Evolutionary conservation across 1,139 yeast genomes (phyloP).

Genomic region (Kazachstania sp.): DNA sequence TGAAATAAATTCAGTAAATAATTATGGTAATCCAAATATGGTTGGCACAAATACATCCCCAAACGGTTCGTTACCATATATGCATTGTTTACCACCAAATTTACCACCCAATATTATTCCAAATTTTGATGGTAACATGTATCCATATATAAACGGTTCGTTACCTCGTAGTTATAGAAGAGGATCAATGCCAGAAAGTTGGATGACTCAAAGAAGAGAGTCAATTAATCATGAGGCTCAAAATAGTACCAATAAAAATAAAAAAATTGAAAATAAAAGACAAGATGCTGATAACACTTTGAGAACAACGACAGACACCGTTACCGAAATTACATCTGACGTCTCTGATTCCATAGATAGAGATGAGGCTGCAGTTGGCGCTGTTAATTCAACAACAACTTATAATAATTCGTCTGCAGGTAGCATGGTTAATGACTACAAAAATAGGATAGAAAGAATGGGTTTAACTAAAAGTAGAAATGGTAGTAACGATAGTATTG

Average conservation of each 20-base stretch:
- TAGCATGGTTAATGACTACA: constrained; percentile 15
- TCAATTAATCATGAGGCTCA: background rate
- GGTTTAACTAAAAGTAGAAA: constrained; percentile 8
- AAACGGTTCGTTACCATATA: constrained; percentile 8
- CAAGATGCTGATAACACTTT: background rate
- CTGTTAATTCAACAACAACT: constrained; percentile 19
- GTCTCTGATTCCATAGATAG: constrained; percentile 17
- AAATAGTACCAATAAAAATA: background rate
- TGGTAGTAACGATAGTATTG: constrained; percentile 7
- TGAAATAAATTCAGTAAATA: constrained; percentile 9
- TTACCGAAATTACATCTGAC: constrained; percentile 16
- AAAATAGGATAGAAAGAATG: constrained; percentile 3
- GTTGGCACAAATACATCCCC: background rate
- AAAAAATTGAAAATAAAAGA: background rate
- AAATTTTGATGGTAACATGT: constrained; percentile 14
- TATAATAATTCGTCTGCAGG: constrained; percentile 25
- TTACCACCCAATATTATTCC: constrained; percentile 8
- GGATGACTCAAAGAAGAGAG: constrained; percentile 6
- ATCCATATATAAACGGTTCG: constrained; percentile 11
- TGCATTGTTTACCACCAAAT: constrained; percentile 13
- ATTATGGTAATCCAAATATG: background rate
- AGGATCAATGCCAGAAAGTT: constrained; percentile 16
- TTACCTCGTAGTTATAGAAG: constrained; percentile 11
- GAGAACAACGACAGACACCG: background rate
- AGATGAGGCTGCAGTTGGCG: background rate